Conservation (phyloP, 768 basidiomycete species). For the Pleurotus sapidus region DNA sequence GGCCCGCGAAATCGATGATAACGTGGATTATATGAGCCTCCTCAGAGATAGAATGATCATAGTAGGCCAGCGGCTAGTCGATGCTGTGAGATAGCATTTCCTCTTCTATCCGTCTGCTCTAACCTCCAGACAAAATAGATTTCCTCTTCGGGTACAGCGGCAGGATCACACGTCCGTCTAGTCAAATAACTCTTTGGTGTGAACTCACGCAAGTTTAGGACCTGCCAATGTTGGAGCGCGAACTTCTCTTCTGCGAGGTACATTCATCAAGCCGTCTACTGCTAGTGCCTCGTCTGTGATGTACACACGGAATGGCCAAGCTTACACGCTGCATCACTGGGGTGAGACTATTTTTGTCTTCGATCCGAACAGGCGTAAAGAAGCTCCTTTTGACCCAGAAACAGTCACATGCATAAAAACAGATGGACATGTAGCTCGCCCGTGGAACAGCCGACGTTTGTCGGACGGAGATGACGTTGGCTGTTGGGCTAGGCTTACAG, state of each 20-base stretch:
- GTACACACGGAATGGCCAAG: no score
- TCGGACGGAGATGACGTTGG: no score
- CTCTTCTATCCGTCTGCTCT: not conserved
- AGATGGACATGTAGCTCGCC: no score
- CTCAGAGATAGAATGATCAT: slow-evolving; percentile 28
- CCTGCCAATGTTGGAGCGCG: slow-evolving; percentile 3
- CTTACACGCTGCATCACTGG: no score
- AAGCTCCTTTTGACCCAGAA: no score
- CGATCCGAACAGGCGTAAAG: no score
- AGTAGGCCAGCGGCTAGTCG: slow-evolving; percentile 21
- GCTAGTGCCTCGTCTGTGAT: slow-evolving; percentile 6
- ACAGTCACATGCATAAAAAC: no score
- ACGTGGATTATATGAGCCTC: slow-evolving; percentile 20
- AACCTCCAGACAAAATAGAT: not conserved
- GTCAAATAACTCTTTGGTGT: not conserved
- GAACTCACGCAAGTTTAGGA: slow-evolving; percentile 1
- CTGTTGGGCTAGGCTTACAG: no score
- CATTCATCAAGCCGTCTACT: slow-evolving; percentile 8
- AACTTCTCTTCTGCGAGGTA: slow-evolving; percentile 10
- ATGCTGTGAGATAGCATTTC: slow-evolving; percentile 19
- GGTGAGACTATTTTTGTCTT: no score
- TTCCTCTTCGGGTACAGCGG: not conserved
- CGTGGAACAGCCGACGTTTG: no score
- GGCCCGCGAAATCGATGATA: slow-evolving; percentile 8
- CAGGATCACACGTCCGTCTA: not conserved